Evolutionary conservation across 2,329 filamentous ascomycete species (phyloP).

Genomic region (Magnaporthiopsis rhizophila): DNA sequence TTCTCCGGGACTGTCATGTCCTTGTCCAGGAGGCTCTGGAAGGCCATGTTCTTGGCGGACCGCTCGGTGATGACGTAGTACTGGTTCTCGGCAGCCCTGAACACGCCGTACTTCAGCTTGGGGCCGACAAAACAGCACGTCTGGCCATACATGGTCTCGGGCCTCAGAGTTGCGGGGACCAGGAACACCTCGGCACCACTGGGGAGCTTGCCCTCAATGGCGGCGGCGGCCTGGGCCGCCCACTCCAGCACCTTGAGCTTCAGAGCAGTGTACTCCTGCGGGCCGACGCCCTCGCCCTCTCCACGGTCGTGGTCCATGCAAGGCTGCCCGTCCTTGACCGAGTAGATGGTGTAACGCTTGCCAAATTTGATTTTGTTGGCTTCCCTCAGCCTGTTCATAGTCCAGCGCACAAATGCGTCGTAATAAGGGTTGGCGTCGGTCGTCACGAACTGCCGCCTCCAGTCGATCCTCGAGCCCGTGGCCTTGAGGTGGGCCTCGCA

Average conservation of each 20-base stretch:
- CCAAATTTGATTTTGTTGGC: conserved; percentile 89
- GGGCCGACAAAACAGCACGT: conserved; percentile 93
- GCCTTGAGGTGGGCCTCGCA: conserved; percentile 72
- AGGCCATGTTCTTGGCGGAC: conserved; percentile 91
- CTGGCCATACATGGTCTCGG: conserved; percentile 99
- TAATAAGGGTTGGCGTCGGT: conserved; percentile 97
- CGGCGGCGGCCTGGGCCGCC: conserved; percentile 65
- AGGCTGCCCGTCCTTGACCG: conserved; percentile 75
- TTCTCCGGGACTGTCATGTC: conserved; percentile 65
- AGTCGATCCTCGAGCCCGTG: conserved; percentile 84
- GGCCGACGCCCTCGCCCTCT: conserved; percentile 71
- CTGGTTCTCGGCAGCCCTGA: conserved; percentile 67
- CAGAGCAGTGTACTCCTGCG: conserved; percentile 87
- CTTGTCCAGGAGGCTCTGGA: conserved; percentile 75
- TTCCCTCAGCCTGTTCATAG: conserved; percentile 88
- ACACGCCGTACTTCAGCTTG: conserved; percentile 81
- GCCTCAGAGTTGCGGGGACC: conserved; percentile 80
- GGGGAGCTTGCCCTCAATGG: conserved; percentile 70
- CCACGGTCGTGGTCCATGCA: conserved; percentile 83
- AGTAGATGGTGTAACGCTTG: conserved; percentile 35
- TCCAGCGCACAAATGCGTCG: conserved; percentile 91
- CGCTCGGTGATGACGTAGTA: conserved; percentile 55
- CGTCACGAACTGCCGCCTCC: conserved; percentile 86
- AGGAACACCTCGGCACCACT: conserved; percentile 76
- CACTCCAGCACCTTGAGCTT: conserved; percentile 90